Evolutionary conservation across 2,329 filamentous ascomycete genomes (phyloP), one percentile per base, ranked within the genome.

Genomic region (Colletotrichum gigasporum): DNA sequence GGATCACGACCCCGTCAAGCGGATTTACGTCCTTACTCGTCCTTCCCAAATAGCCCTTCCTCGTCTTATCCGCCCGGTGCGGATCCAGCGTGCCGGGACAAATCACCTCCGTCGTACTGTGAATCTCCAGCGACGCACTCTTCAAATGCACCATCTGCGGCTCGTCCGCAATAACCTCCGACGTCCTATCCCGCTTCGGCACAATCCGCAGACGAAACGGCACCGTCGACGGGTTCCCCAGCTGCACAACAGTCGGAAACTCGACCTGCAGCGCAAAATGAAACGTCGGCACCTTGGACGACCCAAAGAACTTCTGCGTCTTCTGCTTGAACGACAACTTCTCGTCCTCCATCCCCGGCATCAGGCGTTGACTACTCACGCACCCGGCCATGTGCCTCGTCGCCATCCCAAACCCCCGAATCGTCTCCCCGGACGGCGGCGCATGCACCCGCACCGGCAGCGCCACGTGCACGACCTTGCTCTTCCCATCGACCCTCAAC

Each of bases 301-400:
- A 72, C 2, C 65, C 65, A 4, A 80, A 73, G 2, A 78, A 50
- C 32, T 73, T 71, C 8, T 72, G 73, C 1, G 72, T 69, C 55
- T 72, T 78, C 47, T 78, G 74, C 10, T 69, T 73, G 26, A 80
- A 68, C 0, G 71, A 70, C 14, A 80, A 53, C 3, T 74, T 69
- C 0, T 51, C 70, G 4, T 71, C 26, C 18, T 73, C 69, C 69
- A 73, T 72, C 0, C 73, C 75, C 0, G 78, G 76, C 0, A 75
- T 24, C 0, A 81, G 67, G 4, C 72, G 73, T 9, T 73, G 68
- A 1, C 69, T 72, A 1, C 51, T 57, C 7, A 73, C 28, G 0
- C 5, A 9, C 0, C 56, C 50, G 5, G 5, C n/a, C 10, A 45
- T 39, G 0, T 28, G n/a, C 12, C 32, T 45, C 4, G 28, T 47